Percentiles rank a stretch among this genome's conserved stretches.
These are phyloP conservation scores for Wallemia ichthyophaga DNA, from an alignment of 1,284 basidiomycete genomes.

Conservation along the genomic window DNA sequence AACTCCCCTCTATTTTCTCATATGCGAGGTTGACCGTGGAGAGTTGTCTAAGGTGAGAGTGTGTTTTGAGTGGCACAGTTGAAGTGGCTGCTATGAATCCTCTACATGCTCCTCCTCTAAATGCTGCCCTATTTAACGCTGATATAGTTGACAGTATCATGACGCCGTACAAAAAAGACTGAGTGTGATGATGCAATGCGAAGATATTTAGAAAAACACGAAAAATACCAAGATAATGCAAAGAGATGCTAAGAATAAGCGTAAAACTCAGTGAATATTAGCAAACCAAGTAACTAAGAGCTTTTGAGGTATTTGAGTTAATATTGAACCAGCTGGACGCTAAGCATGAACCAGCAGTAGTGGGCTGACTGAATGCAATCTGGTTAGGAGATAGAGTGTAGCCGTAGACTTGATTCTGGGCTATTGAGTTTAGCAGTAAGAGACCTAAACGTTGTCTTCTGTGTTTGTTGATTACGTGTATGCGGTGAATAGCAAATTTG, in stretches of 20 bases:
- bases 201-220: too few relatives aligned
- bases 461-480: not conserved
- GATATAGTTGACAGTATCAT: too few relatives aligned
- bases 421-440: not conserved
- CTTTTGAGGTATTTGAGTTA: too few relatives aligned
- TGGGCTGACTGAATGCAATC: not conserved
- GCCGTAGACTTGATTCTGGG: not conserved
- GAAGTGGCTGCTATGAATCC: not conserved
- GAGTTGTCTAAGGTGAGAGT: not conserved
- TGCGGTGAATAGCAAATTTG: not conserved
- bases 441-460: not conserved
- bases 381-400: not conserved
- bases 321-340: not conserved
- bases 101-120: too few relatives aligned
- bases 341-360: not conserved
- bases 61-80: not conserved
- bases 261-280: too few relatives aligned
- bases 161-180: too few relatives aligned
- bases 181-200: too few relatives aligned
- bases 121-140: too few relatives aligned
- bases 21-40: not conserved
- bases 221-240: too few relatives aligned
- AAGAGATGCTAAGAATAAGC: too few relatives aligned
- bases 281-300: too few relatives aligned
- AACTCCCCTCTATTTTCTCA: not conserved